phyloP scores from a whole-genome alignment of 768 basidiomycete species.

The Rhizopogon vinicolor region DNA sequence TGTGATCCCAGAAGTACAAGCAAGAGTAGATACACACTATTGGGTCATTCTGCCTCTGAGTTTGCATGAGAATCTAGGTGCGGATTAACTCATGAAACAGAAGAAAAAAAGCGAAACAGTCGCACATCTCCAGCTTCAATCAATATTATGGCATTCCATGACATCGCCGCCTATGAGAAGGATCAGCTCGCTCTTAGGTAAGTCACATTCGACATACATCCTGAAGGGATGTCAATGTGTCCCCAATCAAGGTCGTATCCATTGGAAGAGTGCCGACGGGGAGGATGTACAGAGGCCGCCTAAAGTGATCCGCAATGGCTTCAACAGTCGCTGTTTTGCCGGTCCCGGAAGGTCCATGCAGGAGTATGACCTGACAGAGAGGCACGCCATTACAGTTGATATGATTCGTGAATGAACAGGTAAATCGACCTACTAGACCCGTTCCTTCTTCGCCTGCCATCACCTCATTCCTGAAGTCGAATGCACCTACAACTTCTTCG shows the following conservation, averaged over 20 bases:
- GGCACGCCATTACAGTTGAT: not conserved
- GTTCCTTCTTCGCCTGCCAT: not conserved
- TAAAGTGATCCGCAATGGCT: not conserved
- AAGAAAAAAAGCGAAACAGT: not conserved
- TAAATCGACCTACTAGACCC: not conserved
- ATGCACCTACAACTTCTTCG: not conserved
- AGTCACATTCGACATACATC: not conserved
- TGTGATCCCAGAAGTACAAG: not conserved
- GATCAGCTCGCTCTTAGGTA: not conserved
- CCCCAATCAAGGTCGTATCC: not conserved
- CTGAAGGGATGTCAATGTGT: not conserved
- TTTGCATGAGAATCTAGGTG: not conserved
- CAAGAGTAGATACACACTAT: not conserved
- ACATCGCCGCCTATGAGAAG: not conserved
- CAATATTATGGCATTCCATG: not conserved
- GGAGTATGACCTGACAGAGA: slow-evolving; percentile 65
- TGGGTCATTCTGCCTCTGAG: not conserved
- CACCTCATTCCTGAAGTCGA: not conserved
- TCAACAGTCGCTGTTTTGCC: slow-evolving; percentile 66
- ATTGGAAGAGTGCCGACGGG: not conserved
- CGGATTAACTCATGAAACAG: not conserved
- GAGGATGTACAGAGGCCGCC: not conserved
- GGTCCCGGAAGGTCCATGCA: slow-evolving; percentile 96
- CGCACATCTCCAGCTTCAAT: not conserved
- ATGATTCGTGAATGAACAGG: not conserved